A percentile compares a stretch with the other conserved stretches of the same genome.
Conservation (phyloP, 208 protist species). For the Leishmania amazonensis region DNA sequence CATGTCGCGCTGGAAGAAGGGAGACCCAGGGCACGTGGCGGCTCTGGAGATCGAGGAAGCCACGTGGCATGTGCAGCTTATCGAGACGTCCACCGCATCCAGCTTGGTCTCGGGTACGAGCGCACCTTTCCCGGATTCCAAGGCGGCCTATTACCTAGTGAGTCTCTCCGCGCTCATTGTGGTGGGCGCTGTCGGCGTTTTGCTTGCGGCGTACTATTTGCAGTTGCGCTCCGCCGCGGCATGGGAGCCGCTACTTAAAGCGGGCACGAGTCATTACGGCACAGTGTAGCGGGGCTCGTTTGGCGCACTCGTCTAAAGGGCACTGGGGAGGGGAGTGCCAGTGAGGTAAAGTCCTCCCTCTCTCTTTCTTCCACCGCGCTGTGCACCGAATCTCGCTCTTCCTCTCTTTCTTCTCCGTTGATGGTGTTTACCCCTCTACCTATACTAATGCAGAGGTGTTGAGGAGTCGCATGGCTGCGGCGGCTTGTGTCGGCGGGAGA, state of each 20-base stretch:
- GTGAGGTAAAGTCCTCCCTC: background rate
- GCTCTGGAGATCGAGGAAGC: slow-evolving; percentile 83
- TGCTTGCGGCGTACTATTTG: slow-evolving; percentile 25
- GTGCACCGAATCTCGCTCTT: background rate
- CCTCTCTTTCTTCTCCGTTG: background rate
- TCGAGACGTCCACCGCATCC: slow-evolving; percentile 60
- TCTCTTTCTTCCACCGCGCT: background rate
- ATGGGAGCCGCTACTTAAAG: slow-evolving; percentile 15
- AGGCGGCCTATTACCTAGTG: slow-evolving; percentile 15
- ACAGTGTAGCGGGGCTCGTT: slow-evolving; percentile 3
- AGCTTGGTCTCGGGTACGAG: slow-evolving; percentile 10
- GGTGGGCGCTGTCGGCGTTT: slow-evolving; percentile 8
- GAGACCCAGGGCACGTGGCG: slow-evolving; percentile 83
- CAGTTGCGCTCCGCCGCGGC: slow-evolving; percentile 2
- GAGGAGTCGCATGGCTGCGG: background rate
- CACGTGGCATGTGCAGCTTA: slow-evolving; percentile 73
- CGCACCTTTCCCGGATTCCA: slow-evolving; percentile 9
- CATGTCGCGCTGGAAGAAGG: slow-evolving; percentile 90
- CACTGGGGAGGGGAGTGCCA: background rate
- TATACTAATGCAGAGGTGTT: background rate
- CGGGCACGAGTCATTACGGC: slow-evolving; percentile 19
- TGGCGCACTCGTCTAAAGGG: background rate
- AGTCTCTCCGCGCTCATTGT: slow-evolving; percentile 21
- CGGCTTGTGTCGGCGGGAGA: background rate
- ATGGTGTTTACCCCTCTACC: background rate